A percentile compares a stretch with the other conserved stretches of the same genome.
phyloP scores from a whole-genome alignment of 768 basidiomycete species.

The Baorangia bicolor region DNA sequence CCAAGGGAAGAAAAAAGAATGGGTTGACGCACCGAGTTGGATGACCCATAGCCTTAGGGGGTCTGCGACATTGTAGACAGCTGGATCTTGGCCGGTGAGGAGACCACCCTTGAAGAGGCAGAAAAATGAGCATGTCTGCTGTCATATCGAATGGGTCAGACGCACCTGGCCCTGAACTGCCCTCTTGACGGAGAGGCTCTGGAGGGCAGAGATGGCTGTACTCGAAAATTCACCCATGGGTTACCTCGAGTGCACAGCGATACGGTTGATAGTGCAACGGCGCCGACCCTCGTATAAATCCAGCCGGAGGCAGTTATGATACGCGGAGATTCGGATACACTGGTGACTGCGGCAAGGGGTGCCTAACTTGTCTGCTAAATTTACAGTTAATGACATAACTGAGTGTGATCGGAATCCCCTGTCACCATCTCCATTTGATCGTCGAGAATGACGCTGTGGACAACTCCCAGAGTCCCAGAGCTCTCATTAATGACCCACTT shows the following conservation, averaged over 20 bases:
- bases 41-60: conserved; percentile 78
- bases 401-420: too few species aligned
- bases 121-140: background rate
- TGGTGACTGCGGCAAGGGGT: background rate
- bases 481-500: too few species aligned
- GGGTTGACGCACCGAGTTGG: conserved; percentile 55
- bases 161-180: conserved; percentile 30
- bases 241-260: background rate
- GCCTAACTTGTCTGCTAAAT: too few species aligned
- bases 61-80: conserved; percentile 55
- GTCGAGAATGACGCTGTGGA: too few species aligned
- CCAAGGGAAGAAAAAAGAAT: background rate
- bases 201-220: conserved; percentile 36
- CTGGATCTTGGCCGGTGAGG: conserved; percentile 74
- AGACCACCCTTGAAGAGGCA: conserved; percentile 59
- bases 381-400: background rate
- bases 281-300: background rate
- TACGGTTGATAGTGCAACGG: background rate
- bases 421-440: too few species aligned
- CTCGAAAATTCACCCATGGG: conserved; percentile 43
- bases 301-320: background rate
- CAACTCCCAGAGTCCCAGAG: too few species aligned
- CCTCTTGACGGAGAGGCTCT: conserved; percentile 17
- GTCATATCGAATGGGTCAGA: background rate
- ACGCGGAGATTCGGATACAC: too few species aligned